Evolutionary conservation across 2,329 filamentous ascomycete genomes (phyloP), one percentile per base, ranked within the genome.

Genomic region (Trichophaea hybrida): DNA sequence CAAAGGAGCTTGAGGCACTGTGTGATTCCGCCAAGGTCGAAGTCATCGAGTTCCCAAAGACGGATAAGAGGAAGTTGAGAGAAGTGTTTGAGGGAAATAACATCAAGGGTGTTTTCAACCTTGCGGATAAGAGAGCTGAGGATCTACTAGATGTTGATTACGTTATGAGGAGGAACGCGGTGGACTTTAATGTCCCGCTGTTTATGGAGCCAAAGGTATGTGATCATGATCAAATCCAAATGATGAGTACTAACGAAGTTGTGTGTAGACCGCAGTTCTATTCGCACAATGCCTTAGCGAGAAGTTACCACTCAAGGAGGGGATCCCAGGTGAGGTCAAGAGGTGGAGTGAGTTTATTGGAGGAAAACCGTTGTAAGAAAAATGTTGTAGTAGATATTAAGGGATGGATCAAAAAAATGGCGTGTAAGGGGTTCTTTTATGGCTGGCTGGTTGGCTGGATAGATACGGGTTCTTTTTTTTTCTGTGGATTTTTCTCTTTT

Each of bases 141-240:
- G 91, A 86, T 40, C 78, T 88, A 62, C 76, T 86, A 63, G 93
- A 98, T 71, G 88, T 94, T 70, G 90, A 98, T 77, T 98, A 98
- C 70, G 89, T 98, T 59, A 97, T 97, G 91, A 83, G 93, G 70
- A 83, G 93, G 72, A 98, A 98, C 71, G 93, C 93, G 33, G 93
- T 98, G 59, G 93, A 98, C 75, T 98, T 98, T 73, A 91, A 91
- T 68, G 89, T 97, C 35, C 93, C 93, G 53, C 78, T 98, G 59
- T 97, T 98, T 74, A 96, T 96, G 90, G 91, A 97, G 77, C 88
- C 90, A 58, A 91, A 93, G 84, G 89, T 94, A 77, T 76, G 81
- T 73, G 34, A 8, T 43, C 53, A 55, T 32, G 33, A 6, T 50
- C 38, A 24, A 24, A 24, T n/a, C 38, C 46, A 17, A 35, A n/a